Conservation (phyloP, 768 basidiomycete genomes). For the Tulasnella sp. region DNA sequence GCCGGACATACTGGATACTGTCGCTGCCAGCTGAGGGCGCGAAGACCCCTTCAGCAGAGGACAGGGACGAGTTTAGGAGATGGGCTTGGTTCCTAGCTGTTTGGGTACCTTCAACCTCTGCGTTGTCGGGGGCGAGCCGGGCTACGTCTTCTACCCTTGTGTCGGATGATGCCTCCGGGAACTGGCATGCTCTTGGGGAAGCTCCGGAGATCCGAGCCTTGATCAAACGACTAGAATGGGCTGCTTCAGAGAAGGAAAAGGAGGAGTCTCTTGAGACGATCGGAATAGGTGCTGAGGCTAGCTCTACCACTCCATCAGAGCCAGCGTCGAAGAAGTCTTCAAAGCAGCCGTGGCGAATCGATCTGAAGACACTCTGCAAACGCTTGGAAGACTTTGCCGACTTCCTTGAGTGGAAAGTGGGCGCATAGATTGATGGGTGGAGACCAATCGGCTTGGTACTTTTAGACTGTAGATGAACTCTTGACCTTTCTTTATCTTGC, state of each 20-base stretch:
- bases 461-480: background rate
- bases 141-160: conserved; percentile 31
- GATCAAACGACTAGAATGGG: conserved; percentile 48
- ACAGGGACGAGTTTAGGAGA: conserved; percentile 45
- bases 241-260: background rate
- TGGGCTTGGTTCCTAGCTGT: conserved; percentile 79
- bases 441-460: background rate
- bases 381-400: conserved; percentile 52
- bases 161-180: conserved; percentile 38
- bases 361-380: conserved; percentile 43
- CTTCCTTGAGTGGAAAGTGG: conserved; percentile 45
- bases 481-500: background rate
- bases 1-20: conserved; percentile 59
- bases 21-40: conserved; percentile 43
- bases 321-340: background rate
- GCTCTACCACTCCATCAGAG: background rate
- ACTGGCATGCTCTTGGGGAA: conserved; percentile 70
- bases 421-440: background rate
- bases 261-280: background rate
- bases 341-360: conserved; percentile 25
- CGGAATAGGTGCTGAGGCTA: background rate
- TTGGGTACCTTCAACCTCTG: conserved; percentile 29
- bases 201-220: conserved; percentile 56
- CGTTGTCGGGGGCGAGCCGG: conserved; percentile 37
- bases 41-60: conserved; percentile 48